Conservation (phyloP, 345 rosid genomes). For the Trapa bicornis region DNA sequence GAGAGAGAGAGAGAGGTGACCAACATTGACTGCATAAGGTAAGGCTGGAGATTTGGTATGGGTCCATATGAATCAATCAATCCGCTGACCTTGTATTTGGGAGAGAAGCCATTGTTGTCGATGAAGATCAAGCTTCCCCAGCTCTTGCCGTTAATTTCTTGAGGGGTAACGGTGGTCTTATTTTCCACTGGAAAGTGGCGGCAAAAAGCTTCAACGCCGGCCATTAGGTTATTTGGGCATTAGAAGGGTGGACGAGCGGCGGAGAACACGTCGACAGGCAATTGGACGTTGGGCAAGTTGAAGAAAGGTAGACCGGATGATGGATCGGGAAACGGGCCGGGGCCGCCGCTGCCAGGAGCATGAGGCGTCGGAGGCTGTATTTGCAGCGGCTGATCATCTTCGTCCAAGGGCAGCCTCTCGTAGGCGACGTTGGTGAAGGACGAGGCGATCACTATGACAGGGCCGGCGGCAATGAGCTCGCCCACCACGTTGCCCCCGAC, state of each 20-base stretch:
- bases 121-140: background rate
- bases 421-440: constrained; percentile 91
- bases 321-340: constrained; percentile 32
- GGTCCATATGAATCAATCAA: background rate
- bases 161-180: background rate
- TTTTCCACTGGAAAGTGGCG: background rate
- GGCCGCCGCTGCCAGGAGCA: constrained; percentile 18
- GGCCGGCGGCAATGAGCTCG: constrained; percentile 80
- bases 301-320: constrained; percentile 77
- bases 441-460: constrained; percentile 81
- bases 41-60: no score
- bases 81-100: constrained; percentile 1
- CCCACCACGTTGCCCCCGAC: constrained; percentile 96
- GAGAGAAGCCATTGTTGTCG: background rate
- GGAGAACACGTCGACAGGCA: constrained; percentile 74
- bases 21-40: background rate
- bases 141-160: background rate
- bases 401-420: constrained; percentile 41
- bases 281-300: constrained; percentile 41
- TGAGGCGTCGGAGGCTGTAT: constrained; percentile 41
- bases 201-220: background rate
- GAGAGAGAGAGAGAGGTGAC: background rate
- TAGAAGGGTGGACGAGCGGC: constrained; percentile 41
- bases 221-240: background rate
- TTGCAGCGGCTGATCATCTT: constrained; percentile 61